Evolutionary conservation across 108 stramenopile species (phyloP).

Genomic region (Nitzschia palea): DNA sequence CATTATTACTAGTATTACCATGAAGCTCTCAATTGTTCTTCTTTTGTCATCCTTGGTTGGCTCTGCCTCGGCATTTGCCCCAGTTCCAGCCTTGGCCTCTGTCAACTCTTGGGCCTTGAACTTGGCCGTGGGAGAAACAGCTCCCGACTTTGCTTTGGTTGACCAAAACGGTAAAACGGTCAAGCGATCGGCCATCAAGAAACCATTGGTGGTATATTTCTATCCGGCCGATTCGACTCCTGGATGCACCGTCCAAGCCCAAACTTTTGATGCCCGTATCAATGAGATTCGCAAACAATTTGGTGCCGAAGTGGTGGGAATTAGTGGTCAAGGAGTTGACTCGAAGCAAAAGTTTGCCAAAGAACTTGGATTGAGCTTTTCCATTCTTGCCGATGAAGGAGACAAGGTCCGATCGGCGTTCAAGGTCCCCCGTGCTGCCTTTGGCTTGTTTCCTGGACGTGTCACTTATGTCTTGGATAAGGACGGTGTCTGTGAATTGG

Average conservation of each 20-base stretch:
- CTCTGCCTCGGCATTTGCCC: slow-evolving; percentile 57
- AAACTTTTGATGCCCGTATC: slow-evolving; percentile 63
- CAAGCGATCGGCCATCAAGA: slow-evolving; percentile 68
- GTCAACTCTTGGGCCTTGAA: slow-evolving; percentile 41
- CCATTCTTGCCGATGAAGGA: slow-evolving; percentile 76
- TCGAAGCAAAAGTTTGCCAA: slow-evolving; percentile 80
- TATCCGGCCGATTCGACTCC: slow-evolving; percentile 81
- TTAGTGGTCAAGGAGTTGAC: slow-evolving; percentile 73
- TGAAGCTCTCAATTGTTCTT: slow-evolving; percentile 17
- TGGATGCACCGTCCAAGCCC: slow-evolving; percentile 80
- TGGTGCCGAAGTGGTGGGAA: slow-evolving; percentile 80
- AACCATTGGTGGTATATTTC: slow-evolving; percentile 83
- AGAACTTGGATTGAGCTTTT: slow-evolving; percentile 71
- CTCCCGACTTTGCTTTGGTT: slow-evolving; percentile 74
- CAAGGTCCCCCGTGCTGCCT: slow-evolving; percentile 65
- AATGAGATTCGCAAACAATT: slow-evolving; percentile 68
- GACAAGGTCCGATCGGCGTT: slow-evolving; percentile 68
- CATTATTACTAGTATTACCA: neutral
- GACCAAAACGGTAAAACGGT: slow-evolving; percentile 85
- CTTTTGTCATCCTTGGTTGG: slow-evolving; percentile 4
- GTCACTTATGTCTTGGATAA: slow-evolving; percentile 83
- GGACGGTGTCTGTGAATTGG: slow-evolving; percentile 58
- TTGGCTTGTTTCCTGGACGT: slow-evolving; percentile 76
- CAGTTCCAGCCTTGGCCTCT: slow-evolving; percentile 15
- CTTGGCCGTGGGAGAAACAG: slow-evolving; percentile 69